Conservation (phyloP, 441 rosid species). For the Croton setiger region DNA sequence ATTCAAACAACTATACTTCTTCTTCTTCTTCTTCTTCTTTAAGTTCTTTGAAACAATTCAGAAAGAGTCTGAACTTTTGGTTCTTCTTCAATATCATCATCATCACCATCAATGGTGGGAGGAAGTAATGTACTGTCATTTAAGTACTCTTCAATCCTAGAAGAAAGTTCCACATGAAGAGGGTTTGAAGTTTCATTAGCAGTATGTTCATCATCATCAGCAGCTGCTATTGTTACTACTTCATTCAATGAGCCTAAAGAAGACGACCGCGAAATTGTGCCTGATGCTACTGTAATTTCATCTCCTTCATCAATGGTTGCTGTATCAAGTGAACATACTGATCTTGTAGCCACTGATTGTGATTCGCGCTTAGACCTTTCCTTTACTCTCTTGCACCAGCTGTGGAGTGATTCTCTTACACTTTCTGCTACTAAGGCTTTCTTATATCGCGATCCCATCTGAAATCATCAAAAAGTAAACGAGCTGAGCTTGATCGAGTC, state of each 20-base stretch:
- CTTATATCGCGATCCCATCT: conserved; percentile 89
- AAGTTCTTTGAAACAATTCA: too few relatives aligned
- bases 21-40: too few relatives aligned
- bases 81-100: conserved; percentile 46
- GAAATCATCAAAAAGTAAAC: conserved; percentile 6
- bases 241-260: conserved; percentile 61
- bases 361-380: conserved; percentile 60
- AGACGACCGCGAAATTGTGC: conserved; percentile 65
- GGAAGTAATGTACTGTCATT: conserved; percentile 36
- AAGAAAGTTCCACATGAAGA: conserved; percentile 37
- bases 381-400: conserved; percentile 91
- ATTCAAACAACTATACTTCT: too few relatives aligned
- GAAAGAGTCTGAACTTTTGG: conserved; percentile 46
- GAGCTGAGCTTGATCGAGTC: background rate
- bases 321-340: conserved; percentile 77
- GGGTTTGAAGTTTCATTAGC: conserved; percentile 33
- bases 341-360: conserved; percentile 54
- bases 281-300: conserved; percentile 71
- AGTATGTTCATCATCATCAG: too few relatives aligned
- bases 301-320: conserved; percentile 68
- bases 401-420: conserved; percentile 88
- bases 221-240: conserved; percentile 50
- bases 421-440: conserved; percentile 81
- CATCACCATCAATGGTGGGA: conserved; percentile 31
- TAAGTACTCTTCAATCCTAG: conserved; percentile 62